phyloP scores from a whole-genome alignment of 2,329 filamentous ascomycete species.

The Alternaria panax region DNA sequence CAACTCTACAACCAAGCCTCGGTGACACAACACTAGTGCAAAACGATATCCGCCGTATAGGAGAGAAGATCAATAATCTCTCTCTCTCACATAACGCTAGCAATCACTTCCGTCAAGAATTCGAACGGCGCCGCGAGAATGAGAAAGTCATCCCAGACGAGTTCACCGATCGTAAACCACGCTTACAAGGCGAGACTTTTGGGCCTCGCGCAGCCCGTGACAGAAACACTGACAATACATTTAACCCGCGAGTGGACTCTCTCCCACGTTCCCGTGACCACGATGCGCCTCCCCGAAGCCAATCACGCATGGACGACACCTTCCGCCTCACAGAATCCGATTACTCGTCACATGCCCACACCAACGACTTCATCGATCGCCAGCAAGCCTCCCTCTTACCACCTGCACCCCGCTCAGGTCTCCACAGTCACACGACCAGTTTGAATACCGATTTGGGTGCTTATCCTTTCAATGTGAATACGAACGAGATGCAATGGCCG shows the following conservation, averaged over 20 bases:
- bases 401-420: neutral
- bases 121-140: constrained; percentile 36
- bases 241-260: constrained; percentile 12
- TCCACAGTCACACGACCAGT: constrained; percentile 19
- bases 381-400: constrained; percentile 9
- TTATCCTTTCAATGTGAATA: constrained; percentile 25
- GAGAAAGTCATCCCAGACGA: constrained; percentile 40
- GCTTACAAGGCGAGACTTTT: constrained; percentile 13
- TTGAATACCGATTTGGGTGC: constrained; percentile 20
- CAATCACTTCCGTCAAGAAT: constrained; percentile 21
- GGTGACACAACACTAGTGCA: constrained; percentile 34
- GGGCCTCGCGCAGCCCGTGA: neutral
- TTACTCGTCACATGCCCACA: constrained; percentile 3
- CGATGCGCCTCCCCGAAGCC: constrained; percentile 1
- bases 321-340: constrained; percentile 12
- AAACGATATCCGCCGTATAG: constrained; percentile 40
- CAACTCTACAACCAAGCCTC: constrained; percentile 18
- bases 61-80: constrained; percentile 44
- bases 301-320: constrained; percentile 7
- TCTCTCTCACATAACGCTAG: constrained; percentile 22
- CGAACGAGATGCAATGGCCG: constrained; percentile 28
- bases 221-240: neutral
- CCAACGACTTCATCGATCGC: neutral
- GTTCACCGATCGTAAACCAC: constrained; percentile 27
- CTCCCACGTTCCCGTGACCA: constrained; percentile 7